Conservation (phyloP, 2,329 filamentous ascomycete genomes). For the Escovopsis sp. region DNA sequence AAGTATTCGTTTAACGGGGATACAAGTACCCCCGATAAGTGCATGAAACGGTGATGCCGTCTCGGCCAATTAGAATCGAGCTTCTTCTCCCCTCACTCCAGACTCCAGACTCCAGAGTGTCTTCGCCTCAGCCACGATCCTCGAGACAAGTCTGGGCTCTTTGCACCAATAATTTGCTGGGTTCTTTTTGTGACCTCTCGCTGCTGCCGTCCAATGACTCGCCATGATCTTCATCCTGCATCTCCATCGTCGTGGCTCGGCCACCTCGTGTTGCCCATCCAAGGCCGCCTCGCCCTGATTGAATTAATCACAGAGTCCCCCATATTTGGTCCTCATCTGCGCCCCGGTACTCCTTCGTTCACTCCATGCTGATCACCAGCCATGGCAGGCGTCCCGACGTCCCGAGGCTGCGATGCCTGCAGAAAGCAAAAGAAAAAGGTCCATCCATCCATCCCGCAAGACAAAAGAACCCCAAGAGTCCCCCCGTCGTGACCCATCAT, state of each 20-base stretch:
- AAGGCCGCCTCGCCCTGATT: neutral
- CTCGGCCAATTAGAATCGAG: no score
- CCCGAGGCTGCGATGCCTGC: slow-evolving; percentile 35
- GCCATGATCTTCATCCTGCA: neutral
- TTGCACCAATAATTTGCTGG: no score
- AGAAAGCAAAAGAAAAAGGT: slow-evolving; percentile 40
- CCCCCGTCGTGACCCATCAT: neutral
- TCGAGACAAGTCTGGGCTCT: neutral
- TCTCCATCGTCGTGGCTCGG: neutral
- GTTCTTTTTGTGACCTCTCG: neutral
- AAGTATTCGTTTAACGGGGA: no score
- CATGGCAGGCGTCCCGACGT: slow-evolving; percentile 38
- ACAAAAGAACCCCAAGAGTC: neutral
- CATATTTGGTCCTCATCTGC: neutral
- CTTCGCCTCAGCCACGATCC: neutral
- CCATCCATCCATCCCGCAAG: slow-evolving; percentile 2
- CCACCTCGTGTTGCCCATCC: neutral
- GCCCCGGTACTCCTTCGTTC: neutral
- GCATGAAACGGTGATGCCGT: no score
- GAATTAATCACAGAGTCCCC: neutral
- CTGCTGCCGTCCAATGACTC: neutral
- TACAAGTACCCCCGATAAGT: no score
- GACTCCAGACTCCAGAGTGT: no score
- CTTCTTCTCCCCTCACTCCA: no score
- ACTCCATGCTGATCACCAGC: neutral